A percentile compares a stretch with the other conserved stretches of the same genome.
phyloP scores from a whole-genome alignment of 441 rosid species.

The Hura crepitans region DNA sequence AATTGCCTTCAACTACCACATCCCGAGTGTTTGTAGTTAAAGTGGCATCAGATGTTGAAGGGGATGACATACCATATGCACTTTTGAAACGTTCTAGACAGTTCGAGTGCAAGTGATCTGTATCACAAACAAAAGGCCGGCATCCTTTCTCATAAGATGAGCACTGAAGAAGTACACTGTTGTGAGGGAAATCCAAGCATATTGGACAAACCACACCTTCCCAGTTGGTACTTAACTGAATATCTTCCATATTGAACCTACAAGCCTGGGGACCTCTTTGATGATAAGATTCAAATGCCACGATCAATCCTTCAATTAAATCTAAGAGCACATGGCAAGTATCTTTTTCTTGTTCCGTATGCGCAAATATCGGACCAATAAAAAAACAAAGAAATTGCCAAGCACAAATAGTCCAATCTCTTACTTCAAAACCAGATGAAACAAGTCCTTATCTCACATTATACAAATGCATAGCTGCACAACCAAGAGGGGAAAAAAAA shows the following conservation, averaged over 20 bases:
- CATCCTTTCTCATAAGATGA: slow-evolving; percentile 82
- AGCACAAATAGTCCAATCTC: slow-evolving; percentile 24
- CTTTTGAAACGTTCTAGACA: slow-evolving; percentile 81
- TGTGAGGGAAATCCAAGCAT: slow-evolving; percentile 91
- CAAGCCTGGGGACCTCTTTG: slow-evolving; percentile 31
- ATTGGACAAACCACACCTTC: slow-evolving; percentile 83
- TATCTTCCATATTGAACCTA: slow-evolving; percentile 38
- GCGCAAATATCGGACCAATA: not conserved
- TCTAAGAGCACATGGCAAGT: slow-evolving; percentile 24
- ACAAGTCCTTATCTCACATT: slow-evolving; percentile 15
- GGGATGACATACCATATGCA: slow-evolving; percentile 61
- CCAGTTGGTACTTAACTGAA: slow-evolving; percentile 53
- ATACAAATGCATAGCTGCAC: slow-evolving; percentile 24
- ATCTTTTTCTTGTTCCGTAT: slow-evolving; percentile 16
- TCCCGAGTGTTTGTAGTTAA: slow-evolving; percentile 30
- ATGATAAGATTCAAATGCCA: slow-evolving; percentile 45
- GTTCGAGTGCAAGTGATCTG: slow-evolving; percentile 84
- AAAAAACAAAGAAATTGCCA: not conserved
- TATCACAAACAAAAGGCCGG: slow-evolving; percentile 78
- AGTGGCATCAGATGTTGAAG: slow-evolving; percentile 42
- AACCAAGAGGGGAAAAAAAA: slow-evolving; percentile 19
- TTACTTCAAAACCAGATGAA: slow-evolving; percentile 19
- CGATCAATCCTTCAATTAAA: slow-evolving; percentile 27
- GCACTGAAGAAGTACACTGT: slow-evolving; percentile 81
- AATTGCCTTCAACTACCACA: slow-evolving; percentile 37